Evolutionary conservation across 352 stramenopile species (phyloP), one percentile per base, ranked within the genome.

Genomic region (Phytophthora multivora): DNA sequence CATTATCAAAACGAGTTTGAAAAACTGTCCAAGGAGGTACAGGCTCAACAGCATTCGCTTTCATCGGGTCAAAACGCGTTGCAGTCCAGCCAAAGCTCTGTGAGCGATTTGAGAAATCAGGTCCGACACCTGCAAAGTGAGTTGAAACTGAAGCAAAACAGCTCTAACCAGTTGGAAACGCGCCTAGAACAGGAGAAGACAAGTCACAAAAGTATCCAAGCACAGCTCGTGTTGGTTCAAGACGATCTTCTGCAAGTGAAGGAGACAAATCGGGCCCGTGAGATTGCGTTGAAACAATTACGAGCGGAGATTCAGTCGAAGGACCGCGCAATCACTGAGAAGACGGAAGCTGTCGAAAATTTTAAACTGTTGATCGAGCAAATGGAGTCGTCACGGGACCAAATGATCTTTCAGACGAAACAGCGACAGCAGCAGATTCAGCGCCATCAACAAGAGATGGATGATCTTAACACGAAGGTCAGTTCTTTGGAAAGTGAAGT

Each of bases 1-100:
- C 75, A 93, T 58, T 90, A 91, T 39, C 82, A 93, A 42, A 86
- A 68, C 38, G 80, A 93, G 52, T 91, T 86, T 36, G 84, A 93
- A 48, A 88, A 89, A 46, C 42, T 93, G 8, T 75, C 83, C 8
- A 80, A 80, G 30, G 84, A 93, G 33, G 41, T 88, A 0, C 76
- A 81, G 25, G 63, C 59, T 15, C 80, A 90, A 19, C 79, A 92
- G 5, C 75, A 86, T 8, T 88, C 79, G 8, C 57, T 87, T 5
- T 86, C 79, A 2, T 82, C 77, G 3, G 80, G 73, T 7, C 71
- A 89, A 52, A 75, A 70, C 2, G 81, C 80, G 3, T 59, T 93
- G 6, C 68, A 90, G 35, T 79, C 73, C 4, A 87, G 71, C 11
- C 76, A 89, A 33, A 73, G 64, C 6, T 83, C 80, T 8, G 53